A percentile compares a stretch with the other conserved stretches of the same genome.
These are phyloP conservation scores for Lactuca saligna DNA, from an alignment of 129 eudicot genomes.

Conservation along the genomic window DNA sequence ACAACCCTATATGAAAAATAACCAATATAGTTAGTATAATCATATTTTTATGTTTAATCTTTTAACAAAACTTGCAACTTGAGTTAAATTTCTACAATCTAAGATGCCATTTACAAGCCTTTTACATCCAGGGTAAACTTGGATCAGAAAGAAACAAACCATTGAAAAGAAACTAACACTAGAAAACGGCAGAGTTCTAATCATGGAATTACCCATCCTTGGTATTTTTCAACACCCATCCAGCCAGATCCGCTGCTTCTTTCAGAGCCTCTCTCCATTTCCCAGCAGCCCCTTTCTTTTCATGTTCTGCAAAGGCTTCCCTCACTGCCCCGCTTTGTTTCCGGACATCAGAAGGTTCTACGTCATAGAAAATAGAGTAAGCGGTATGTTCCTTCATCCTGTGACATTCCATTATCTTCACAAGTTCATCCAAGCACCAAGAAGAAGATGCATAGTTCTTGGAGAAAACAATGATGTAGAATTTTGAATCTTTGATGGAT, in stretches of 20 bases:
- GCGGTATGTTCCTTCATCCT: no score
- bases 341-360: neutral
- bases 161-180: neutral
- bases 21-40: neutral
- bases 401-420: no score
- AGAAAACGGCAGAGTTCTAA: neutral
- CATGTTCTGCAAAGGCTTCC: no score
- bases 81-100: neutral
- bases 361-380: neutral
- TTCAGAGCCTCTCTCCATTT: no score
- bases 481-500: neutral
- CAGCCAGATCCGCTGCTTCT: neutral
- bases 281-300: no score
- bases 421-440: no score
- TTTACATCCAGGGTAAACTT: neutral
- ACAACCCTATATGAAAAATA: neutral
- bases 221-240: neutral
- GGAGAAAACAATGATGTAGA: no score
- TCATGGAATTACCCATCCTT: neutral
- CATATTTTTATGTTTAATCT: neutral
- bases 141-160: neutral
- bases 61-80: neutral
- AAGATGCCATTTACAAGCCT: neutral
- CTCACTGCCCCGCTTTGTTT: neutral
- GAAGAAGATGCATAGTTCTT: no score